Percentiles rank a stretch among this genome's conserved stretches.
phyloP scores from a whole-genome alignment of 2,329 filamentous ascomycete species.

The Botrytis squamosa region DNA sequence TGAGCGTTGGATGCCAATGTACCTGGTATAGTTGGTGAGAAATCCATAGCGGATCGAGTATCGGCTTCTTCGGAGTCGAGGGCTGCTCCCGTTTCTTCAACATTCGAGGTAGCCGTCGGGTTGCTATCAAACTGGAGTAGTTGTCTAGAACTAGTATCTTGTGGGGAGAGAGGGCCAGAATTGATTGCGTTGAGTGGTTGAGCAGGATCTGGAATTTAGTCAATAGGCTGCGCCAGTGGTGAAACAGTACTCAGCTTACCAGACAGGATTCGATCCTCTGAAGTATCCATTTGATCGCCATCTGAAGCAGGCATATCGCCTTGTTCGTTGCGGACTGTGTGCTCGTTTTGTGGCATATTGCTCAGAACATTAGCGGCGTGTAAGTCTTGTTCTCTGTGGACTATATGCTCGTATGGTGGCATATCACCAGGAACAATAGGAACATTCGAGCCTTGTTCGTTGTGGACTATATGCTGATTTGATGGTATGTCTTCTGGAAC shows the following conservation, averaged over 20 bases:
- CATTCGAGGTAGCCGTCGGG: too few relatives aligned
- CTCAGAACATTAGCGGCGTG: too few relatives aligned
- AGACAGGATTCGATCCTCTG: not conserved
- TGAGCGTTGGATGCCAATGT: rapidly evolving
- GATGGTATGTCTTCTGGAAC: not conserved
- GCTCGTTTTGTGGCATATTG: not conserved
- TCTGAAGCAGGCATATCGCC: not conserved
- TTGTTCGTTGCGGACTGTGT: not conserved
- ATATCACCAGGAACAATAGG: not conserved
- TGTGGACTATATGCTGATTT: too few relatives aligned
- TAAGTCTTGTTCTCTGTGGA: not conserved
- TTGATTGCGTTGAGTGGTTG: not conserved
- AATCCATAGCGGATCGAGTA: not conserved
- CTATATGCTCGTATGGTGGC: not conserved
- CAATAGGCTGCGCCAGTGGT: not conserved
- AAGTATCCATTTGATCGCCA: not conserved
- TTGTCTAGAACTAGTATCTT: not conserved
- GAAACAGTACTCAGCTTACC: not conserved
- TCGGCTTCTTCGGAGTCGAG: not conserved
- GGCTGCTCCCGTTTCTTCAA: not conserved
- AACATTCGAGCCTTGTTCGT: not conserved
- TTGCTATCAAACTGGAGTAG: not conserved
- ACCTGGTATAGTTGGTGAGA: not conserved
- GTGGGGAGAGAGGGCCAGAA: not conserved
- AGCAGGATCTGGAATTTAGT: not conserved